phyloP scores from a whole-genome alignment of 2,329 filamentous ascomycete genomes.

The Microthyrium microscopicum region DNA sequence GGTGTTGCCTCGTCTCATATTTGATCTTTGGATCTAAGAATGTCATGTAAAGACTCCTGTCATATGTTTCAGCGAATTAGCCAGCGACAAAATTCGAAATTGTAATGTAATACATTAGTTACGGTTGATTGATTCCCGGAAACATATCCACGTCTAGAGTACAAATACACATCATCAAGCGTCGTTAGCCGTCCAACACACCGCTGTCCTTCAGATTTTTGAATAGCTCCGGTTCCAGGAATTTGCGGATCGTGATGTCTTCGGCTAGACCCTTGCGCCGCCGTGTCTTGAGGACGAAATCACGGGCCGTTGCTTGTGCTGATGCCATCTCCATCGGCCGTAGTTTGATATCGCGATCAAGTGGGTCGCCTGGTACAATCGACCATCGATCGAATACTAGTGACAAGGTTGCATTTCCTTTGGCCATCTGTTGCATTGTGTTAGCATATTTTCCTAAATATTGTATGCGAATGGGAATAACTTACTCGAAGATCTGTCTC shows the following conservation, averaged over 20 bases:
- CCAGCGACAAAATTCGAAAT: no score
- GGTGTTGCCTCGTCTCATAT: no score
- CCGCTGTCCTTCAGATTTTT: constrained; percentile 76
- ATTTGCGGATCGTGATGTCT: constrained; percentile 90
- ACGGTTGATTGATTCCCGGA: no score
- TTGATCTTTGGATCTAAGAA: no score
- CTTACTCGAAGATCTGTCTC: constrained; percentile 70
- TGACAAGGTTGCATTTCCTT: constrained; percentile 74
- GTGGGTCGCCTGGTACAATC: constrained; percentile 85
- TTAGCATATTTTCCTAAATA: constrained; percentile 3
- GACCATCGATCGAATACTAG: constrained; percentile 93
- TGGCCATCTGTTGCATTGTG: constrained; percentile 82
- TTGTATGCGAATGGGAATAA: constrained; percentile 5
- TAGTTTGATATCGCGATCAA: constrained; percentile 72
- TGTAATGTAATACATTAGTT: no score
- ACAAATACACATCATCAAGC: no score
- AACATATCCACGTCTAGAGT: no score
- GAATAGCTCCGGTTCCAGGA: constrained; percentile 88
- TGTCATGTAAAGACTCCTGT: no score
- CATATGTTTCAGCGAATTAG: no score
- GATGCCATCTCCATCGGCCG: constrained; percentile 74
- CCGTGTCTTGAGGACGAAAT: constrained; percentile 94
- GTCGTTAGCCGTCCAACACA: constrained; percentile 53
- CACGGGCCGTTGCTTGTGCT: constrained; percentile 76
- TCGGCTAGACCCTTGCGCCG: constrained; percentile 86